Base-by-base conservation (phyloP, 2,329 filamentous ascomycete genomes). In the Colletotrichum lentis region DNA sequence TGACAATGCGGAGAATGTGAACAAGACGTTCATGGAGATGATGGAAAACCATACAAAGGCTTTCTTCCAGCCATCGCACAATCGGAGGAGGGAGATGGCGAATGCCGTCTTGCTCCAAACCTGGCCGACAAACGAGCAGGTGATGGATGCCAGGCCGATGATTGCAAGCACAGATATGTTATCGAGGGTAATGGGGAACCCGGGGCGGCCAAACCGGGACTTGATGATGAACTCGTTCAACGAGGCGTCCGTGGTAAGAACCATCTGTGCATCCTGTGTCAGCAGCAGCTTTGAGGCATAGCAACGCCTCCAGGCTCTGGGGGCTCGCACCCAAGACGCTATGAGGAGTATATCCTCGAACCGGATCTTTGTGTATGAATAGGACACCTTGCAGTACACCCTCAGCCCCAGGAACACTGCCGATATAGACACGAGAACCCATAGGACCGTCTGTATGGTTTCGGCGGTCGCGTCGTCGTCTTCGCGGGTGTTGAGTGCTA, bases 91-190 rank as follows among this genome's bases (percentile, higher is more conserved):
- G 3, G 78, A 78, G 3, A 80, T 59, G 10, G 76, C 78, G 50
- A 81, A 80, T 2, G 79, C 79, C 0, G 78, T 80, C 68, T 81
- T 81, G 67, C 77, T 78, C 76, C 75, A 79, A 16, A 75, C 73
- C 10, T 43, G 78, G 73, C 5, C 75, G 74, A 24, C 78, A 62
- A 47, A 80, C 73, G 22, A 76, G 74, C 46, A 76, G 66, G 24
- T 74, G 73, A 56, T 73, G 70, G 22, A 74, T 63, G 39, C 73
- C 55, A 68, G 63, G 24, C 68, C 70, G 16, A 76, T 62, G 3
- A 68, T 35, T 4, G 67, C 37, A 20, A 70, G 41, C 2, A 52
- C 43, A 2, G 62, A 50, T 1, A 66, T 61, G 2, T 66, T 69
- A 0, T 69, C 62, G 6, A 50, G 6, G 14, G 62, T 69, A 2